Percentiles rank a stretch among this genome's conserved stretches.
These are phyloP conservation scores for Rhamnella rubrinervis DNA, from an alignment of 331 rosid genomes.

Conservation along the genomic window DNA sequence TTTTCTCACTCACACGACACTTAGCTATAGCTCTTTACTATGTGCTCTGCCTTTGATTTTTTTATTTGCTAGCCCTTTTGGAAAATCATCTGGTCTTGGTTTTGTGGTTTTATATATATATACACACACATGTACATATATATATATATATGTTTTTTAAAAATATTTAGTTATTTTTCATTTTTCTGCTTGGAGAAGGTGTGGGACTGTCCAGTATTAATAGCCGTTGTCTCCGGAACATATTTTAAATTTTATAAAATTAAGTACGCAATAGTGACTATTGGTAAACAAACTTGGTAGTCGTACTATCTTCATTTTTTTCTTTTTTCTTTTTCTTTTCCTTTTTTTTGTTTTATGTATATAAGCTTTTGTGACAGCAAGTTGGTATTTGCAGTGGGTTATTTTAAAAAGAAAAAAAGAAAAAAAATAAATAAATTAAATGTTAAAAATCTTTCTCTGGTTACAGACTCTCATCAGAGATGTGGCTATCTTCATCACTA, in stretches of 20 bases:
- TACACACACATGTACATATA: background rate
- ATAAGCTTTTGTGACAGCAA: no score
- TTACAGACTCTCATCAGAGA: no score
- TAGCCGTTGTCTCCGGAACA: constrained; percentile 61
- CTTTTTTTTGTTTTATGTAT: no score
- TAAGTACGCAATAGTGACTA: no score
- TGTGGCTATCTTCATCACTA: no score
- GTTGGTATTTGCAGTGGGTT: no score
- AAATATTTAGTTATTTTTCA: background rate
- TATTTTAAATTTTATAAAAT: constrained; percentile 27
- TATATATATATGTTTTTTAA: background rate
- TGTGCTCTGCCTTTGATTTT: constrained; percentile 2
- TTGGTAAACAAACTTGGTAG: no score
- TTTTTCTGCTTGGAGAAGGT: constrained; percentile 39
- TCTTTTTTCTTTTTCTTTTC: no score
- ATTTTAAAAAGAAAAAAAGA: no score
- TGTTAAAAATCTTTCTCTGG: no score
- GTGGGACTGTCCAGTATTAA: constrained; percentile 49
- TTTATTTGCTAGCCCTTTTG: constrained; percentile 19
- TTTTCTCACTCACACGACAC: constrained; percentile 7
- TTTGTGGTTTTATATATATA: background rate
- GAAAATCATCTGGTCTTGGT: constrained; percentile 17
- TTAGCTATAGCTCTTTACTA: background rate
- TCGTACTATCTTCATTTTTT: no score
- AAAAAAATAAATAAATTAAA: no score